A percentile compares a stretch with the other conserved stretches of the same genome.
Evolutionary conservation across 169 alveolate species (phyloP).

Genomic region (Plasmodium berghei): DNA sequence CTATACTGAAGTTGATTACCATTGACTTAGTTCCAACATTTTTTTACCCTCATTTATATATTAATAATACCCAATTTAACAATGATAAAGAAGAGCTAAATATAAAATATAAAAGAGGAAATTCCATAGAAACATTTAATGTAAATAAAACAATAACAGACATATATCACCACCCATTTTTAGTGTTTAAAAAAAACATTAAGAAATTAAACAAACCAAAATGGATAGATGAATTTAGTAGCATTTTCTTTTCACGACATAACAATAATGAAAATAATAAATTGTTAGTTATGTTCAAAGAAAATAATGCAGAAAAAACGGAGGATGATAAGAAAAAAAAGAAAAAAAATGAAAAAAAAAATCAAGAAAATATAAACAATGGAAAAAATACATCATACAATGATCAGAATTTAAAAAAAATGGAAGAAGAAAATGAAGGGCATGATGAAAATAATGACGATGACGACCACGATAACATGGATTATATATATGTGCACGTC

Average conservation of each 20-base stretch:
- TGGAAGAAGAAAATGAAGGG: slow-evolving; percentile 3
- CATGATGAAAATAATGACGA: slow-evolving; percentile 22
- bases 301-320: slow-evolving; percentile 27
- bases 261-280: slow-evolving; percentile 49
- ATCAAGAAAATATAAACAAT: background rate
- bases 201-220: slow-evolving; percentile 66
- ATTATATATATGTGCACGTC: background rate
- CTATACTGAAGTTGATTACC: slow-evolving; percentile 44
- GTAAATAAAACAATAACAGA: slow-evolving; percentile 69
- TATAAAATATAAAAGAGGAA: slow-evolving; percentile 51
- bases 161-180: slow-evolving; percentile 52
- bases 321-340: slow-evolving; percentile 57
- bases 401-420: background rate
- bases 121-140: slow-evolving; percentile 52
- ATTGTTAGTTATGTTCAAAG: slow-evolving; percentile 42
- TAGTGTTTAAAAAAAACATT: slow-evolving; percentile 64
- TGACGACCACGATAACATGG: slow-evolving; percentile 26
- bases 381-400: background rate
- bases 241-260: slow-evolving; percentile 64
- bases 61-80: slow-evolving; percentile 52
- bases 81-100: slow-evolving; percentile 44
- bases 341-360: slow-evolving; percentile 14
- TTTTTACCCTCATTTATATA: slow-evolving; percentile 61
- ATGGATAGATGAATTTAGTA: slow-evolving; percentile 76
- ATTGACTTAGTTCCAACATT: slow-evolving; percentile 62